Evolutionary conservation across 2,329 filamentous ascomycete genomes (phyloP).

Genomic region (Aspergillus sp.): DNA sequence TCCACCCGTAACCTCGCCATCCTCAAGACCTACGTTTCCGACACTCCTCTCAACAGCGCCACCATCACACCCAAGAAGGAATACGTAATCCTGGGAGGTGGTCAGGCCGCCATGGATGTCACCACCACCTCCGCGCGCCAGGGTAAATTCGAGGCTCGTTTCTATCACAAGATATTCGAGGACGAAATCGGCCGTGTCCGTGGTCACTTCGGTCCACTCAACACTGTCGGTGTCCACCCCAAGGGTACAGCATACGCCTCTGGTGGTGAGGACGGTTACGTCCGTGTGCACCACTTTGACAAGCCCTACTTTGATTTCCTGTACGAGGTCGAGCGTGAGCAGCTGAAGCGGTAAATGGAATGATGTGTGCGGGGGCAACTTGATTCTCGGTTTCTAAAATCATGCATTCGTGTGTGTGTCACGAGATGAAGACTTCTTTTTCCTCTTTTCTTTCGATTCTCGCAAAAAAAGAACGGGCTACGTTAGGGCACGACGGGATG

Average conservation of each 20-base stretch:
- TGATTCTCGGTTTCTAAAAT: constrained; percentile 16
- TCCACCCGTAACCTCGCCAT: constrained; percentile 79
- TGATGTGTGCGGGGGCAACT: constrained; percentile 4
- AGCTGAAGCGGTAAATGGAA: constrained; percentile 37
- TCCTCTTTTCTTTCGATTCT: background rate
- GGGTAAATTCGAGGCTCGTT: constrained; percentile 98
- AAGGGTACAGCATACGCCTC: constrained; percentile 88
- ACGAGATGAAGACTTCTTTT: constrained; percentile 25
- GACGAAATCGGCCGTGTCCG: constrained; percentile 96
- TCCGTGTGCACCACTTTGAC: constrained; percentile 97
- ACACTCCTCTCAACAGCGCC: constrained; percentile 94
- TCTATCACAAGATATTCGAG: constrained; percentile 99
- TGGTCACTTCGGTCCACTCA: constrained; percentile 93
- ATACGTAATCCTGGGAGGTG: constrained; percentile 95
- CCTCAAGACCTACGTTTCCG: constrained; percentile 84
- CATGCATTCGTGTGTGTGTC: constrained; percentile 29
- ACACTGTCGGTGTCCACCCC: constrained; percentile 91
- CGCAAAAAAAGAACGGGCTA: constrained; percentile 13
- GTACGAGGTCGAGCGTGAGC: constrained; percentile 95
- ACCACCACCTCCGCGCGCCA: constrained; percentile 89
- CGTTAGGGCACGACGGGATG: constrained; percentile 19
- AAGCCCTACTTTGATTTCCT: constrained; percentile 97
- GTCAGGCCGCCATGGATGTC: constrained; percentile 98
- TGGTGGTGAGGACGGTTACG: constrained; percentile 96
- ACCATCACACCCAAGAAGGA: constrained; percentile 93